Percentiles rank a stretch among this genome's conserved stretches.
Evolutionary conservation across 2,329 filamentous ascomycete genomes (phyloP).

Genomic region (Xylariaceae sp.): DNA sequence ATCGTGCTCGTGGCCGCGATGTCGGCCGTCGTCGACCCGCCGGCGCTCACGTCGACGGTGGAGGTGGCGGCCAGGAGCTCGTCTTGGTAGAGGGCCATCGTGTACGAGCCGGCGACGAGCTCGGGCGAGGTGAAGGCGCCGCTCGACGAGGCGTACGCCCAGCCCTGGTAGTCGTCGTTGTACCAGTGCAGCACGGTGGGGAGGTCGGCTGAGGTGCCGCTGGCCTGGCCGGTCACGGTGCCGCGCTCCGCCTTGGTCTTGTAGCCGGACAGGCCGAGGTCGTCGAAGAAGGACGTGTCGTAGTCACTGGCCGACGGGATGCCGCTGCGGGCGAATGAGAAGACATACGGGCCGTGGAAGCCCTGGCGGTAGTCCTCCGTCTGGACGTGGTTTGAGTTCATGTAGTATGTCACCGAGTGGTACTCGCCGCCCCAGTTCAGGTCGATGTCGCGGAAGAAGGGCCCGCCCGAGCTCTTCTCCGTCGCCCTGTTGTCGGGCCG

Average conservation of each 20-base stretch:
- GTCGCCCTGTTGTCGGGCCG: conserved; percentile 37
- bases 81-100: conserved; percentile 50
- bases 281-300: conserved; percentile 49
- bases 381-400: conserved; percentile 50
- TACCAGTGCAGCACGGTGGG: conserved; percentile 50
- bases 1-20: conserved; percentile 34
- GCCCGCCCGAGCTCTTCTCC: conserved; percentile 50
- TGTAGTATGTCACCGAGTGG: conserved; percentile 40
- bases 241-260: conserved; percentile 41
- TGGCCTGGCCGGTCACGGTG: conserved; percentile 44
- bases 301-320: conserved; percentile 33
- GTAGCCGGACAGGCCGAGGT: conserved; percentile 45
- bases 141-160: conserved; percentile 39
- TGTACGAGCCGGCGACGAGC: conserved; percentile 55
- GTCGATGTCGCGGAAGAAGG: conserved; percentile 50
- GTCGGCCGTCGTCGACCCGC: conserved; percentile 36
- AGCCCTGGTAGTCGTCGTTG: conserved; percentile 50
- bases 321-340: conserved; percentile 45
- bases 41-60: conserved; percentile 38
- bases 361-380: conserved; percentile 51
- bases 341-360: conserved; percentile 51
- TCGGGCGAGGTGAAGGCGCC: conserved; percentile 47
- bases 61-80: conserved; percentile 43
- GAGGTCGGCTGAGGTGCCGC: conserved; percentile 38
- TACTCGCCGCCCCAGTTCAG: conserved; percentile 44